Evolutionary conservation across 495 filamentous ascomycete genomes (phyloP).

Genomic region (Mytilinidion resinicola): DNA sequence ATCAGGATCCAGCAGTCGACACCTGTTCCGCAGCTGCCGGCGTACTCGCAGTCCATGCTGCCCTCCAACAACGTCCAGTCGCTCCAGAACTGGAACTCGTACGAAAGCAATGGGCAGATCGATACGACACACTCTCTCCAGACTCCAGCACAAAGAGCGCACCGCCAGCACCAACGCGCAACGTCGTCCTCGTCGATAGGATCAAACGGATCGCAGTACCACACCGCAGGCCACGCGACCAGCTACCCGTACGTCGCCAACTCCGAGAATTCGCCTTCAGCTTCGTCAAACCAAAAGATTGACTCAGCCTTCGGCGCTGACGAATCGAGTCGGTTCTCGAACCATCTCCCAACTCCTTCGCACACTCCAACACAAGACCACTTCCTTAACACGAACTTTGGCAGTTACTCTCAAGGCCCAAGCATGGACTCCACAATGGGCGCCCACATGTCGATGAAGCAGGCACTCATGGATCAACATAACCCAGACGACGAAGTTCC

Average conservation of each 20-base stretch:
- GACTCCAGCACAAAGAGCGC: slow-evolving; percentile 9
- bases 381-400: slow-evolving; percentile 23
- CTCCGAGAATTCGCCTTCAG: slow-evolving; percentile 32
- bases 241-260: slow-evolving; percentile 34
- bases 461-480: slow-evolving; percentile 50
- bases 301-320: slow-evolving; percentile 29
- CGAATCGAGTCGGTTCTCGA: slow-evolving; percentile 31
- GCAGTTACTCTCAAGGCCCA: slow-evolving; percentile 8
- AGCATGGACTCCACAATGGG: slow-evolving; percentile 38
- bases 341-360: slow-evolving; percentile 32
- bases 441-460: slow-evolving; percentile 49
- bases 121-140: slow-evolving; percentile 18
- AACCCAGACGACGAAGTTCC: slow-evolving; percentile 36
- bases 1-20: slow-evolving; percentile 33
- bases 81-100: slow-evolving; percentile 21
- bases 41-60: slow-evolving; percentile 22
- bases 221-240: slow-evolving; percentile 22
- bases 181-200: slow-evolving; percentile 35
- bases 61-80: slow-evolving; percentile 4
- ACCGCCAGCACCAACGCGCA: slow-evolving; percentile 31
- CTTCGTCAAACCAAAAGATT: slow-evolving; percentile 16
- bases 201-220: slow-evolving; percentile 34
- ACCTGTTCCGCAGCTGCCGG: slow-evolving; percentile 21
- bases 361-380: slow-evolving; percentile 34
- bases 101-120: slow-evolving; percentile 20